Percentiles rank a stretch among this genome's conserved stretches.
Evolutionary conservation across 2,329 filamentous ascomycete genomes (phyloP).

Genomic region (Gremmenia infestans): DNA sequence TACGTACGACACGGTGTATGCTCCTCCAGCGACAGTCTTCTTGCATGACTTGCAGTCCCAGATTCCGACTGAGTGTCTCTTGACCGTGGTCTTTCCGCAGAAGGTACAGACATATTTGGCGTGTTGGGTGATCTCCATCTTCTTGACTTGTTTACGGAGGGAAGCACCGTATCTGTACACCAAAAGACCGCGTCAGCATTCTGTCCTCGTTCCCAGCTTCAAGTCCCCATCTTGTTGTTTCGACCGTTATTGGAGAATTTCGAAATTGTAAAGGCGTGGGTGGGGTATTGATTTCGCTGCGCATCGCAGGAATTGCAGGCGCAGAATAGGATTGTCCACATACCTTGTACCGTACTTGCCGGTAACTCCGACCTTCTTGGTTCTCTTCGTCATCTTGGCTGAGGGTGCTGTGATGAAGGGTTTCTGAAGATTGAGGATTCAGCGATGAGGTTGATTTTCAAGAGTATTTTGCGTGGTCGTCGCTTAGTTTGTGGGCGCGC

Average conservation of each 20-base stretch:
- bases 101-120: slow-evolving; percentile 97
- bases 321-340: slow-evolving; percentile 36
- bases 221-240: not conserved
- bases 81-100: slow-evolving; percentile 95
- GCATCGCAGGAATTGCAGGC: slow-evolving; percentile 2
- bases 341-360: slow-evolving; percentile 98
- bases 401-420: slow-evolving; percentile 31
- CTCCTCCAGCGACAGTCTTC: slow-evolving; percentile 90
- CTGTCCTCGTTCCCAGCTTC: slow-evolving; percentile 4
- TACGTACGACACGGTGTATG: slow-evolving; percentile 94
- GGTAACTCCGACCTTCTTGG: slow-evolving; percentile 98
- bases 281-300: not conserved
- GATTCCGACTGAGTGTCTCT: slow-evolving; percentile 87
- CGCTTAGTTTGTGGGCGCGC: not conserved
- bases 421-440: slow-evolving; percentile 16
- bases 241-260: not conserved
- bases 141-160: slow-evolving; percentile 98
- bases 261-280: not conserved
- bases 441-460: slow-evolving; percentile 17
- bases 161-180: slow-evolving; percentile 86
- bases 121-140: slow-evolving; percentile 99
- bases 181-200: slow-evolving; percentile 17
- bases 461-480: slow-evolving; percentile 9
- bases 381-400: slow-evolving; percentile 89
- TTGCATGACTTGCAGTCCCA: slow-evolving; percentile 96